Base-by-base conservation (phyloP, 371 early-diverging fungal species). In the Mucor plumbeus region DNA sequence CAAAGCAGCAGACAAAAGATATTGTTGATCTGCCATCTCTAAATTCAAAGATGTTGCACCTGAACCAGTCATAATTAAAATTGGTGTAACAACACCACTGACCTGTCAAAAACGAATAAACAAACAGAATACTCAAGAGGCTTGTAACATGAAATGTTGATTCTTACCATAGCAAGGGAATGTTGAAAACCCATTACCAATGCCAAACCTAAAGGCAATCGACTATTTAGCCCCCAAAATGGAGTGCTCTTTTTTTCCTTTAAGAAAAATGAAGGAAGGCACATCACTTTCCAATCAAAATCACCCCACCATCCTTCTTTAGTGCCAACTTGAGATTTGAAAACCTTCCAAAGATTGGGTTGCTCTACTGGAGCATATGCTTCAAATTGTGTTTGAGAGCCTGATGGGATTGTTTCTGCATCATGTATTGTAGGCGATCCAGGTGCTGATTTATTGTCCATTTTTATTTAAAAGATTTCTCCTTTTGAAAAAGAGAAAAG, bases 111-210 rank as follows among this genome's bases (percentile, higher is more conserved):
- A 39, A 6, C 60, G 35, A 62, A 67, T 36, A 57, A 44, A 38
- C n/a, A 39, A 64, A 38, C 13, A 34, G 26, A 50, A 15, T 5
- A 2, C 38, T 11, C 38, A 11, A 15, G 21, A 56, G 53, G 19
- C 39, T 39, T 53, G 11, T 26, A 17, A 44, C n/a, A 38, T 1
- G 26, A 26, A 3, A 7, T 38, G 38, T 9, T 3, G 9, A 38
- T 39, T 21, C 8, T 67, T 69, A 75, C 76, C 72, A 72, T 71
- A 31, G 88, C 84, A 40, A 88, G 65, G 9, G 85, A 74, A 59
- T 88, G 88, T 41, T 88, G 89, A 50, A 88, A 84, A 7, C 89
- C 89, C 80, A 88, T 83, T 17, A 88, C 71, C 31, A 83, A 63
- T 31, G 87, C 86, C 36, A 88, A 64, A 31, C 80, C 74, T 31